Conservation (phyloP, 768 basidiomycete species). For the Mycena vitilis region DNA sequence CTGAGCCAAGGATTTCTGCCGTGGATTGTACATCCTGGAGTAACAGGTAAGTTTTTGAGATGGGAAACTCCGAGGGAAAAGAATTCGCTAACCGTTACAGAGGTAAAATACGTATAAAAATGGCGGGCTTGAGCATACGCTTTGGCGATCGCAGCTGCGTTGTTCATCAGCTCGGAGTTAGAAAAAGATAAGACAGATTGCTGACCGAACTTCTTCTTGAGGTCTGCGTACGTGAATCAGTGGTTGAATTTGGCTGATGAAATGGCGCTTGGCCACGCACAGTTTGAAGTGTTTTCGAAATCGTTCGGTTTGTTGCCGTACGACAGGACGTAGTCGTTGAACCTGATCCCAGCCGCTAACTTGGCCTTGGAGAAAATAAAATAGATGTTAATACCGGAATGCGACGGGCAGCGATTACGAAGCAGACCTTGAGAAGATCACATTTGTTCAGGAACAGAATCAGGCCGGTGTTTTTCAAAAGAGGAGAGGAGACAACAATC, state of each 20-base stretch:
- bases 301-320: conserved; percentile 66
- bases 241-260: neutral
- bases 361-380: conserved; percentile 47
- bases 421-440: conserved; percentile 52
- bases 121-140: neutral
- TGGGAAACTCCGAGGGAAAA: neutral
- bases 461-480: conserved; percentile 57
- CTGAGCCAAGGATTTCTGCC: too few species aligned
- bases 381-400: neutral
- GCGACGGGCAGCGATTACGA: neutral
- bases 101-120: neutral
- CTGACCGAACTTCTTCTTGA: neutral
- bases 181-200: neutral
- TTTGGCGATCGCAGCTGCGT: neutral
- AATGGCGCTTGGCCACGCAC: conserved; percentile 43
- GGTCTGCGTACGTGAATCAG: neutral
- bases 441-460: conserved; percentile 64
- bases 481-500: conserved; percentile 56
- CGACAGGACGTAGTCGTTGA: conserved; percentile 65
- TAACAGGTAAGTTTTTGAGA: too few species aligned
- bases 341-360: conserved; percentile 58
- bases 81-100: neutral
- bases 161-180: neutral
- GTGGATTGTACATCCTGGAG: too few species aligned
- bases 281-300: conserved; percentile 64